Evolutionary conservation across 2,329 filamentous ascomycete species (phyloP), one percentile per base, ranked within the genome.

Genomic region (Fonsecaea multimorphosa): DNA sequence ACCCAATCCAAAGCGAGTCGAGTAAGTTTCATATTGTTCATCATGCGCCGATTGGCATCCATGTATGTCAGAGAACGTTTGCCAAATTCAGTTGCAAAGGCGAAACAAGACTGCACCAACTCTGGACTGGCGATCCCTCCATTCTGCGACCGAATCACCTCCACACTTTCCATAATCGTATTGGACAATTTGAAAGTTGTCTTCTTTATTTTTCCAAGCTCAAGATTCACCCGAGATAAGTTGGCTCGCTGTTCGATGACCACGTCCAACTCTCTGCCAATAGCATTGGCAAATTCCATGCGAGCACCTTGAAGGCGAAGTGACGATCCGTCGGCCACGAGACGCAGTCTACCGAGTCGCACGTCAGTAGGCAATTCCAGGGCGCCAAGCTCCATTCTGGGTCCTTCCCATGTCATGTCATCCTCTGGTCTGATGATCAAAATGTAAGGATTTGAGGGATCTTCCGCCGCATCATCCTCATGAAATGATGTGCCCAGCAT

Each of bases 51-150:
- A 75, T 97, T 98, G 77, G 91, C 91, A 78, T 99, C 95, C 88
- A 99, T 95, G 80, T 96, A 96, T 22, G 95, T 87, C 57, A 97
- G 86, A 1, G 94, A 97, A 70, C 95, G 90, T 76, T 97, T 94
- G 52, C 95, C 95, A 72, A 99, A 99, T 76, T 99, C 95, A 0
- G 95, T 98, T n/a, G 95, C 95, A 74, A 98, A 99, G 46, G 96
- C 91, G 77, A 98, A 99, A 79, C 94, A 99, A 4, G 93, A 96
- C 78, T 99, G 95, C 69, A 99, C 95, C 32, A 99, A 86, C 74
- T 99, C 95, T 73, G 97, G 93, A 76, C 94, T 97, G 70, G 95
- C 90, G 70, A 94, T 86, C 8, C 90, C 91, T 64, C 86, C 85
- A 0, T 93, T 93, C 78, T 99, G 94, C 71, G 88, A 89, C 69